Evolutionary conservation across 805 yeast species (phyloP).

Genomic region (Maudiozyma serrabonitensis): DNA sequence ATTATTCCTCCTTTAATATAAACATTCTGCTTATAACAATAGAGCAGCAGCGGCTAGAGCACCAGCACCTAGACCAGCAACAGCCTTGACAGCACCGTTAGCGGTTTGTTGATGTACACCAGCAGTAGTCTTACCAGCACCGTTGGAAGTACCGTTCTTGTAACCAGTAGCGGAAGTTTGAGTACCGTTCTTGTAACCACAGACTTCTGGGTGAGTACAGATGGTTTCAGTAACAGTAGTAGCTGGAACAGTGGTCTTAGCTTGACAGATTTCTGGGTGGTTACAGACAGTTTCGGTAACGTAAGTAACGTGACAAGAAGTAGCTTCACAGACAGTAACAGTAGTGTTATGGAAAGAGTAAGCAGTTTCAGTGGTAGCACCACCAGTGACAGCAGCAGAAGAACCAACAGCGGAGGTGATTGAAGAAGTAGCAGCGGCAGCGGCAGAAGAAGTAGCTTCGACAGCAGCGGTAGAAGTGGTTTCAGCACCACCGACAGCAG

Average conservation of each 20-base stretch:
- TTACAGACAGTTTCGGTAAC: slow-evolving; percentile 1
- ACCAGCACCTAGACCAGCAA: slow-evolving; percentile 16
- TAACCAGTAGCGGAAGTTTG: neutral
- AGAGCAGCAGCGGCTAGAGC: slow-evolving; percentile 15
- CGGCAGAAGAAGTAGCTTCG: neutral
- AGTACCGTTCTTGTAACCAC: slow-evolving; percentile 1
- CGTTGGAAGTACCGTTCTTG: neutral
- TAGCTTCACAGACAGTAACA: slow-evolving; percentile 1
- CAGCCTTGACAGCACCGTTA: slow-evolving; percentile 13
- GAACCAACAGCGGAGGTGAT: slow-evolving; percentile 1
- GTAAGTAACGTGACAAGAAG: neutral
- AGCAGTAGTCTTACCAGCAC: slow-evolving; percentile 17
- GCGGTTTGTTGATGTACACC: slow-evolving; percentile 12
- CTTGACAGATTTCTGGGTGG: slow-evolving; percentile 1
- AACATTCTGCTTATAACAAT: slow-evolving; percentile 8
- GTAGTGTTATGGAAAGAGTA: slow-evolving; percentile 8
- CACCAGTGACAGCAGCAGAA: slow-evolving; percentile 1
- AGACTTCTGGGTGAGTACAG: slow-evolving; percentile 1
- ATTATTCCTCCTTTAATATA: neutral
- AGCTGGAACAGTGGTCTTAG: neutral
- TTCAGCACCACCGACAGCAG: slow-evolving; percentile 6
- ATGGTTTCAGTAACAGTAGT: neutral
- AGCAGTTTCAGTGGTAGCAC: slow-evolving; percentile 28
- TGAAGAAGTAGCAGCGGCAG: slow-evolving; percentile 1
- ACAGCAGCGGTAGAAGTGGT: slow-evolving; percentile 2